Evolutionary conservation across 352 stramenopile genomes (phyloP).

Genomic region (Phytophthora pluvialis): DNA sequence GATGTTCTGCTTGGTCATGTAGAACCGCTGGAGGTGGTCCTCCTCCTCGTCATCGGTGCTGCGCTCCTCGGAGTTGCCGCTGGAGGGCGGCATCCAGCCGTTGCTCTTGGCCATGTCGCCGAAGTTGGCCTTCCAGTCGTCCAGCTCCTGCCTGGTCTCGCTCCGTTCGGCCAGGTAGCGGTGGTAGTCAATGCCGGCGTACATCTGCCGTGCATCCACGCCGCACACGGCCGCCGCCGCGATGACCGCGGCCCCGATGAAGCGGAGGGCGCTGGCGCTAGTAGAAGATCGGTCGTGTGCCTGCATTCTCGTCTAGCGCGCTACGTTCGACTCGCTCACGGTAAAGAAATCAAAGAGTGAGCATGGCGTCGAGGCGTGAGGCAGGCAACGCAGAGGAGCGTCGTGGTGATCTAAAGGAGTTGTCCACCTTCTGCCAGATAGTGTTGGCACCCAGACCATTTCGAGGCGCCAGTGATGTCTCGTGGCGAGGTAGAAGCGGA

Average conservation of each 20-base stretch:
- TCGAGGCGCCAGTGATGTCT: constrained; percentile 10
- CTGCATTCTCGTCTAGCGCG: constrained; percentile 16
- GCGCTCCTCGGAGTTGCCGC: constrained; percentile 29
- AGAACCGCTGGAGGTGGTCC: constrained; percentile 53
- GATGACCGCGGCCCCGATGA: constrained; percentile 13
- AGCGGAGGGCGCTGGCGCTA: constrained; percentile 4
- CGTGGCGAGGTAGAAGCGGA: constrained; percentile 26
- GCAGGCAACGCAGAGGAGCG: constrained; percentile 27
- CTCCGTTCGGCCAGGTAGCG: constrained; percentile 42
- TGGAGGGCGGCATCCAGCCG: constrained; percentile 37
- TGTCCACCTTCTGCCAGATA: constrained; percentile 20
- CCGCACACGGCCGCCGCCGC: constrained; percentile 13
- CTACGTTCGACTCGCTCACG: constrained; percentile 14
- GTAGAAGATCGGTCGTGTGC: constrained; percentile 7
- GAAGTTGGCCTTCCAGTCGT: constrained; percentile 41
- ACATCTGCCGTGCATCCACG: constrained; percentile 40
- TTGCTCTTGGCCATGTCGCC: constrained; percentile 38
- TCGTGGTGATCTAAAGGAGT: constrained; percentile 19
- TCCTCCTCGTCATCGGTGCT: constrained; percentile 44
- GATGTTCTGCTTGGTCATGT: constrained; percentile 54
- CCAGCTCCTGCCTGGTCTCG: constrained; percentile 38
- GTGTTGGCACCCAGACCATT: constrained; percentile 23
- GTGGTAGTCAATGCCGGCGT: constrained; percentile 47
- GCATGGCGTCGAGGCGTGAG: constrained; percentile 7
- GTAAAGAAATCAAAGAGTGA: constrained; percentile 40